Base-by-base conservation (phyloP, 78 protist species). In the Ministeria vibrans region DNA sequence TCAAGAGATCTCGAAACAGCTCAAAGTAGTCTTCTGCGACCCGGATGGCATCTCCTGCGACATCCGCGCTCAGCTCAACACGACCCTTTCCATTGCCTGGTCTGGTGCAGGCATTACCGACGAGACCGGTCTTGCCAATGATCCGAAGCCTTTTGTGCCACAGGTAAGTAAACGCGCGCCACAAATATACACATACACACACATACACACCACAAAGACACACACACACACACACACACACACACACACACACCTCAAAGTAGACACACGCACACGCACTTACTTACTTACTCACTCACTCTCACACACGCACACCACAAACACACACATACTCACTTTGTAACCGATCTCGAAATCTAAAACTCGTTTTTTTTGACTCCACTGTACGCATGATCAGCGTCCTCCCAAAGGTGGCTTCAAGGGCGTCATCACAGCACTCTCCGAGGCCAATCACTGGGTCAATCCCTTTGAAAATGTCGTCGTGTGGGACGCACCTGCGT, bases 361-460 rank as follows among this genome's bases (percentile, higher is more conserved):
- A 20, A 15, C 55, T 49, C n/a, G 55, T 15, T 49, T 9, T 15
- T 15, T 9, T 15, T 49, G 55, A 49, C 55, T 49, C 55, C 15
- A 15, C 55, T 15, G 55, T 49, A 15, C 55, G 9, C n/a, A 49
- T 49, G n/a, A 15, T 49, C 9, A 15, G 9, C 9, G 55, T 49
- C n/a, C n/a, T 9, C 9, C n/a, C 55, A 49, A 49, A 49, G 76
- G 76, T 7, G 76, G 76, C 3, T 70, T 70, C 51, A 70, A 70
- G 53, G 51, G 76, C 30, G 61, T 70, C 32, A 70, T 70, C 25
- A 42, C 76, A 15, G 2, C 53, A 6, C 41, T 70, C 30, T 42
- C 53, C 36, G 41, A 70, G 53, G 76, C 76, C 76, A 70, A 70
- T 32, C 76, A 70, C 76, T 1, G 18, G 32, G 23, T 9, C 51